Conservation (phyloP, 2,329 filamentous ascomycete genomes). For the Trichophyton simii region DNA sequence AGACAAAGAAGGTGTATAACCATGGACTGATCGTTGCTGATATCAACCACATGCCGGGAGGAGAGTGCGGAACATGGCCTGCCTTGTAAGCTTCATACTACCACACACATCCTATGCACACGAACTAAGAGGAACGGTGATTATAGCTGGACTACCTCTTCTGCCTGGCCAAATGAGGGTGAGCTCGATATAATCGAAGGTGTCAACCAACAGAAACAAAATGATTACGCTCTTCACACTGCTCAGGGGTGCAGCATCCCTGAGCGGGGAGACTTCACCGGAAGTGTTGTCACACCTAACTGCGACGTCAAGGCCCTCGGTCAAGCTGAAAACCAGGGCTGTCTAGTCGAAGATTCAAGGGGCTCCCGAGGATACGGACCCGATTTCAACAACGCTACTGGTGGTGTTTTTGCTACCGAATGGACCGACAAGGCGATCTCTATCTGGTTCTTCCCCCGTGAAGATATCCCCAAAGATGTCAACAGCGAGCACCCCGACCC, state of each 20-base stretch:
- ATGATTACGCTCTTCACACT: slow-evolving; percentile 59
- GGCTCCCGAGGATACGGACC: slow-evolving; percentile 47
- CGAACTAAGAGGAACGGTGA: slow-evolving; percentile 5
- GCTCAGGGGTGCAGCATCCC: slow-evolving; percentile 45
- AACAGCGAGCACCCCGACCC: slow-evolving; percentile 49
- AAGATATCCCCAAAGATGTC: slow-evolving; percentile 52
- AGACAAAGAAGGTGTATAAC: slow-evolving; percentile 51
- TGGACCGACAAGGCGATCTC: slow-evolving; percentile 62
- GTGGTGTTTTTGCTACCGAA: slow-evolving; percentile 62
- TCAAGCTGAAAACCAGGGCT: slow-evolving; percentile 44
- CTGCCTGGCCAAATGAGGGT: slow-evolving; percentile 56
- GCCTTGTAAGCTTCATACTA: slow-evolving; percentile 40
- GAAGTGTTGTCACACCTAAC: slow-evolving; percentile 39
- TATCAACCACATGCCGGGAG: slow-evolving; percentile 59
- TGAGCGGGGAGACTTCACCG: slow-evolving; percentile 37
- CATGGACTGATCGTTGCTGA: slow-evolving; percentile 60
- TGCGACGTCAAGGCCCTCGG: slow-evolving; percentile 42
- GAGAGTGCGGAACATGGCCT: slow-evolving; percentile 61
- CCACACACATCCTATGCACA: not conserved
- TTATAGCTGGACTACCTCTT: slow-evolving; percentile 45
- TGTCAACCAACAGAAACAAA: slow-evolving; percentile 49
- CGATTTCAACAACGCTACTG: slow-evolving; percentile 61
- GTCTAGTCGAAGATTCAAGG: slow-evolving; percentile 39
- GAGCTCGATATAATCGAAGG: slow-evolving; percentile 76
- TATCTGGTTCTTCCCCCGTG: slow-evolving; percentile 73